A percentile compares a stretch with the other conserved stretches of the same genome.
Evolutionary conservation across 192 early-diverging fungal species (phyloP).

Genomic region (Coemansia sp.): DNA sequence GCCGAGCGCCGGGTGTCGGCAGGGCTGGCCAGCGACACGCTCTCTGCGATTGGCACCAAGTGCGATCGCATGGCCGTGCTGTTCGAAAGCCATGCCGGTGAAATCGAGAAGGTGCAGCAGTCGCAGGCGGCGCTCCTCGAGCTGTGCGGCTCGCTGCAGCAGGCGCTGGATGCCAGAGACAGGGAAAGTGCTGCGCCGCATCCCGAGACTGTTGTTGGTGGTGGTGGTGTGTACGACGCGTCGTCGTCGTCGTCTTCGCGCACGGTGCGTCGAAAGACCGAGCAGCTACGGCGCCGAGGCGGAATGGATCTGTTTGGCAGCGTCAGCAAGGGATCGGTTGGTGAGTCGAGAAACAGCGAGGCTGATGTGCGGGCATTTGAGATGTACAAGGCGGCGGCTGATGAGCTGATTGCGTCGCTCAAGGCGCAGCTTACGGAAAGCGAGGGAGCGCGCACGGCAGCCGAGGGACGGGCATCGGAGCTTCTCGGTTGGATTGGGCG

Average conservation of each 20-base stretch:
- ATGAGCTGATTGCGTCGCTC: constrained; percentile 36
- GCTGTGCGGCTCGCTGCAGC: constrained; percentile 30
- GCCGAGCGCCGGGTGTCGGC: constrained; percentile 48
- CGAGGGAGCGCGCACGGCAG: constrained; percentile 29
- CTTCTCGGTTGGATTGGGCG: constrained; percentile 54
- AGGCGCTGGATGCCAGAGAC: constrained; percentile 2
- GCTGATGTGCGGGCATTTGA: constrained; percentile 27
- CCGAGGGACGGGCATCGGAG: constrained; percentile 46
- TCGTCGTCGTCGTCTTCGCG: no score
- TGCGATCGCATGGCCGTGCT: constrained; percentile 43
- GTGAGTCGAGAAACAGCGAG: neutral
- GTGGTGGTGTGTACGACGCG: neutral
- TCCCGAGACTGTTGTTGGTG: neutral
- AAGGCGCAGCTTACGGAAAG: constrained; percentile 22
- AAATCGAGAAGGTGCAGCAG: constrained; percentile 23
- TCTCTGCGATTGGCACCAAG: constrained; percentile 42
- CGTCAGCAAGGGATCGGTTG: neutral
- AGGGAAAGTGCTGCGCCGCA: neutral
- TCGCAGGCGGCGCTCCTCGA: constrained; percentile 36
- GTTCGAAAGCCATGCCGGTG: constrained; percentile 38
- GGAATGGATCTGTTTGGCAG: constrained; percentile 24
- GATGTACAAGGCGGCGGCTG: constrained; percentile 27
- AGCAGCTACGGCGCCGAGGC: constrained; percentile 38
- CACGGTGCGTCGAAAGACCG: constrained; percentile 41
- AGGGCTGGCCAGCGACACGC: constrained; percentile 38